Base-by-base conservation (phyloP, 1,284 basidiomycete species). In the Tilletia setariae region DNA sequence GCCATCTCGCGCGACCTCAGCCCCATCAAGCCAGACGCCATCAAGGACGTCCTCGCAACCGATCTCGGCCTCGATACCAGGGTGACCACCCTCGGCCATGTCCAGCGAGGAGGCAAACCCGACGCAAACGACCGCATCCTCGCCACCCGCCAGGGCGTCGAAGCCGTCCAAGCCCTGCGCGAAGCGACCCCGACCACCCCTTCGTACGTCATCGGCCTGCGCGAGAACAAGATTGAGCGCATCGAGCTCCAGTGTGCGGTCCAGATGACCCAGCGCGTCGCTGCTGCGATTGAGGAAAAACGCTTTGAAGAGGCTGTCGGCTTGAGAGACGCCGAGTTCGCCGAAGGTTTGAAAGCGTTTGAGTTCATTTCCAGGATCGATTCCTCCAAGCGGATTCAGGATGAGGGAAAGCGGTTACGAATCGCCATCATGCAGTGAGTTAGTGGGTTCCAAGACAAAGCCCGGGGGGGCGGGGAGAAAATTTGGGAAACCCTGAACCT, bases 21-120 rank as follows among this genome's bases (percentile, higher is more conserved):
- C 62, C 93, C 92, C 23, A 98, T 99, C 84, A 90, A 87, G 66
- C 88, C 93, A 4, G 91, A 93, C 51, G 89, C 93, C 79, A 90
- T 99, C 84, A 97, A 94, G 84, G 86, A 92, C 40, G 89, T 98
- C 40, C 88, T 98, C 8, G 86, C 90, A 0, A 89, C 96, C 43
- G 87, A 91, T 13, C 88, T 98, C 35, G 91, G 92, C 0, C 88
- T 98, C 51, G 95, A 99, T 84, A 95, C 95, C 0, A 87, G 96
- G 68, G 95, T 98, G 8, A 99, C 96, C n/a, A 97, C 93, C 0
- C 88, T 99, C 30, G 95, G 96, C 30, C 96, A 99, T 85, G 96
- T 92, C 0, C 95, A 98, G 83, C 89, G 95, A 72, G 95, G 95
- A 67, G 95, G 95, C 4, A 87, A 89, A 72, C 95, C 95, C 0